Conservation (phyloP, 208 protist species). For the Acanthamoeba rhysodes region DNA sequence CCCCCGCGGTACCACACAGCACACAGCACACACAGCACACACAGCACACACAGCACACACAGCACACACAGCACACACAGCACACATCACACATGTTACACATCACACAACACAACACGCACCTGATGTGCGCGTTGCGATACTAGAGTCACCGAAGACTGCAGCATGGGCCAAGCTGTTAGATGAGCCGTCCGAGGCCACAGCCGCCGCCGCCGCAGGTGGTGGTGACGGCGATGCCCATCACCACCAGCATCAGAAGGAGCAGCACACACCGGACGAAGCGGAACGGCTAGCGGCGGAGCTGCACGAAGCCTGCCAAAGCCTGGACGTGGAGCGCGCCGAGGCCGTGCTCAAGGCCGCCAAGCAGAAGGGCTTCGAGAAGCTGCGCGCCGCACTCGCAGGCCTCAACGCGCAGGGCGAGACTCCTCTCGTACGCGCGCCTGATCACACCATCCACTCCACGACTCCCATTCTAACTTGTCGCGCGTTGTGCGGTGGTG, state of each 20-base stretch:
- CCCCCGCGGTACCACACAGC: background rate
- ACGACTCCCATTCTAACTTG: background rate
- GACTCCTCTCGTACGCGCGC: background rate
- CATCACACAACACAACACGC: too few relatives aligned
- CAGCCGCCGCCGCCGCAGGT: background rate
- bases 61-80: too few relatives aligned
- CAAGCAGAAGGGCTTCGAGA: conserved; percentile 2
- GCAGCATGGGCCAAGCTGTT: background rate
- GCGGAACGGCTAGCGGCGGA: background rate
- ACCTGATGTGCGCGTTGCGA: too few relatives aligned
- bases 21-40: too few relatives aligned
- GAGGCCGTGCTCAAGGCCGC: background rate
- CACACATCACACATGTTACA: too few relatives aligned
- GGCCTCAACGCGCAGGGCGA: background rate
- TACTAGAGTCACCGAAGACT: background rate
- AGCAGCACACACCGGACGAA: background rate
- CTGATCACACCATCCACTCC: background rate
- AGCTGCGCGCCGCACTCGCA: background rate
- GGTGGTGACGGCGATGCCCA: too few relatives aligned
- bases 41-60: too few relatives aligned
- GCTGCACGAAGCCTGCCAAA: background rate
- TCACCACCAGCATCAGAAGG: too few relatives aligned
- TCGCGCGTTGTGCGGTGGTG: background rate
- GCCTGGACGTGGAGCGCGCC: background rate
- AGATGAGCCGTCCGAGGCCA: background rate